Conservation (phyloP, 2,329 filamentous ascomycete genomes). For the Dendryphion nanum region DNA sequence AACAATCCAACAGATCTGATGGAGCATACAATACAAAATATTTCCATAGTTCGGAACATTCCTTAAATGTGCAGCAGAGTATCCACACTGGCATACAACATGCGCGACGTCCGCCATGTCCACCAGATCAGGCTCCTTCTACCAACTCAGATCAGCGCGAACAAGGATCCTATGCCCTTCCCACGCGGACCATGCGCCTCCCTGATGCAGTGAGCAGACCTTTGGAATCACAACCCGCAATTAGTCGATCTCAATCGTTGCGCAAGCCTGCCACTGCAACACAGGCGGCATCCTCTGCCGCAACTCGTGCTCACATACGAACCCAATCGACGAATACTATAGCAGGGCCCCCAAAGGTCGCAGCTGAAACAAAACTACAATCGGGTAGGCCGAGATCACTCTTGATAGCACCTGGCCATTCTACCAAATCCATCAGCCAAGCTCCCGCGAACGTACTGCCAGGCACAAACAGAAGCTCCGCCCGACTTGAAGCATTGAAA, state of each 20-base stretch:
- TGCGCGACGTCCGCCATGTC: too few relatives aligned
- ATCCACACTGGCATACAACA: too few relatives aligned
- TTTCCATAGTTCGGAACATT: too few relatives aligned
- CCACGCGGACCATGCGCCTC: too few relatives aligned
- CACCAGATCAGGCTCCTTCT: too few relatives aligned
- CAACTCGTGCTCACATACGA: conserved; percentile 17
- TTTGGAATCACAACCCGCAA: conserved; percentile 13
- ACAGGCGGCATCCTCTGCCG: conserved; percentile 13
- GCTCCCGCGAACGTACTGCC: background rate
- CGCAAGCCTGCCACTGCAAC: conserved; percentile 23
- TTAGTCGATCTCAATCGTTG: conserved; percentile 29
- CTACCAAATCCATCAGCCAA: background rate
- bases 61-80: too few relatives aligned
- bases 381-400: background rate
- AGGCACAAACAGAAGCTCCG: conserved; percentile 10
- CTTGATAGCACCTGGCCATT: background rate
- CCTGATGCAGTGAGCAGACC: conserved; percentile 20
- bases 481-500: conserved; percentile 22
- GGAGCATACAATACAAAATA: too few relatives aligned
- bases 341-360: background rate
- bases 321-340: conserved; percentile 26
- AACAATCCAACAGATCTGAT: too few relatives aligned
- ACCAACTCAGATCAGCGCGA: too few relatives aligned
- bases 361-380: background rate
- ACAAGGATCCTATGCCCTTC: too few relatives aligned